phyloP scores from a whole-genome alignment of 352 stramenopile species.

The Phytophthora brassicae region DNA sequence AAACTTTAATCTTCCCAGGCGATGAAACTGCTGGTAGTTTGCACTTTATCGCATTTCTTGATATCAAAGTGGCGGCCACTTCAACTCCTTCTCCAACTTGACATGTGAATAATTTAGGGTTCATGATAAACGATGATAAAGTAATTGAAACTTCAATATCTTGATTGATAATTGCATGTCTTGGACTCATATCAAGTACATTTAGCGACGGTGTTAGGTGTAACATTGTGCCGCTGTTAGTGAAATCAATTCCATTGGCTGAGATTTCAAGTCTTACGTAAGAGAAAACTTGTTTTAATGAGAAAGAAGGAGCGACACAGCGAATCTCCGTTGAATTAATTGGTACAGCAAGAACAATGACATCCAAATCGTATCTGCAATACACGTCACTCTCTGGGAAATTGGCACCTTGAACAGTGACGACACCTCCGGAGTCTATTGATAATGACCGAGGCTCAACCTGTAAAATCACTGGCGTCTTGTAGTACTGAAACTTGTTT shows the following conservation, averaged over 20 bases:
- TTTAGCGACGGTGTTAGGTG: slow-evolving; percentile 29
- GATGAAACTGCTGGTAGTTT: slow-evolving; percentile 19
- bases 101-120: slow-evolving; percentile 26
- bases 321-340: slow-evolving; percentile 31
- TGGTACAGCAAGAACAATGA: slow-evolving; percentile 8
- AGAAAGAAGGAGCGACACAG: slow-evolving; percentile 27
- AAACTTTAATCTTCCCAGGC: slow-evolving; percentile 19
- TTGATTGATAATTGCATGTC: slow-evolving; percentile 28
- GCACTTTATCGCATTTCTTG: slow-evolving; percentile 35
- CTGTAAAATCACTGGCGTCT: slow-evolving; percentile 13
- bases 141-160: slow-evolving; percentile 25
- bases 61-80: slow-evolving; percentile 21
- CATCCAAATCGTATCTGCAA: slow-evolving; percentile 26
- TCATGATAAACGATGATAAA: slow-evolving; percentile 21
- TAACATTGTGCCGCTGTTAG: slow-evolving; percentile 20
- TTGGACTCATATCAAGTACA: slow-evolving; percentile 33
- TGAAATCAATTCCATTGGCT: slow-evolving; percentile 40
- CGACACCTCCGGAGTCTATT: slow-evolving; percentile 9
- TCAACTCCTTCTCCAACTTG: slow-evolving; percentile 33
- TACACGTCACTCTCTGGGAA: slow-evolving; percentile 22
- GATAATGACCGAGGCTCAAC: slow-evolving; percentile 27
- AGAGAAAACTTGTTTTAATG: slow-evolving; percentile 8
- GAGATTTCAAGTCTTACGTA: slow-evolving; percentile 36
- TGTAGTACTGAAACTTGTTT: slow-evolving; percentile 38
- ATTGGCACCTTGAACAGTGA: slow-evolving; percentile 30